phyloP scores from a whole-genome alignment of 306 rosid species.

The Oxytropis ochrocephala region DNA sequence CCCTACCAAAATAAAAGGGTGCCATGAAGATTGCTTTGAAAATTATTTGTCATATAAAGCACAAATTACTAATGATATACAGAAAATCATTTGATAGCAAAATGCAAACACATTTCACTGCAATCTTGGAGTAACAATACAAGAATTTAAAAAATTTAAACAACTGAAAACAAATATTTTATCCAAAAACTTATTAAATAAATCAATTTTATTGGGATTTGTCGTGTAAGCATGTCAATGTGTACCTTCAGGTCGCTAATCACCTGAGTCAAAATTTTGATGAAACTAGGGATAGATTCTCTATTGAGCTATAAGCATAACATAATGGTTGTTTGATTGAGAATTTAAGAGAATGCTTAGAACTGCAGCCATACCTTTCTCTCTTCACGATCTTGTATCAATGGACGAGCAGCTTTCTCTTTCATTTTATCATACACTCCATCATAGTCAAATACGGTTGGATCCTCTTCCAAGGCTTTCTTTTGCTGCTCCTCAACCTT shows the following conservation, averaged over 20 bases:
- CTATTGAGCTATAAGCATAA: neutral
- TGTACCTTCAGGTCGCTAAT: neutral
- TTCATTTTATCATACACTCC: constrained; percentile 87
- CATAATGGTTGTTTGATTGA: neutral
- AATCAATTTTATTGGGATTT: neutral
- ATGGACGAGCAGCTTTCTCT: constrained; percentile 50
- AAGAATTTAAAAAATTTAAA: neutral
- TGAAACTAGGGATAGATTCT: neutral
- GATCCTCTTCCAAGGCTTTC: constrained; percentile 86
- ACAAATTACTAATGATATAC: neutral
- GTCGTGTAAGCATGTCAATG: neutral
- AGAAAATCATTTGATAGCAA: neutral
- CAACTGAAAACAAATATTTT: neutral
- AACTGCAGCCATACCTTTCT: constrained; percentile 45
- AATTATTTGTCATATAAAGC: neutral
- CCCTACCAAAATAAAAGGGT: neutral
- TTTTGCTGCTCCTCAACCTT: constrained; percentile 81
- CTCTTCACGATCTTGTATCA: constrained; percentile 58
- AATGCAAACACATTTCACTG: neutral
- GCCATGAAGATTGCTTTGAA: neutral
- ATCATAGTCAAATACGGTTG: constrained; percentile 71
- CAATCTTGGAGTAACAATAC: neutral
- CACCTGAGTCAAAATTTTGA: constrained; percentile 9
- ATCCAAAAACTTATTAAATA: neutral
- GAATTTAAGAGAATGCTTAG: neutral